phyloP scores from a whole-genome alignment of 352 stramenopile genomes.

The Globisporangium parvum region DNA sequence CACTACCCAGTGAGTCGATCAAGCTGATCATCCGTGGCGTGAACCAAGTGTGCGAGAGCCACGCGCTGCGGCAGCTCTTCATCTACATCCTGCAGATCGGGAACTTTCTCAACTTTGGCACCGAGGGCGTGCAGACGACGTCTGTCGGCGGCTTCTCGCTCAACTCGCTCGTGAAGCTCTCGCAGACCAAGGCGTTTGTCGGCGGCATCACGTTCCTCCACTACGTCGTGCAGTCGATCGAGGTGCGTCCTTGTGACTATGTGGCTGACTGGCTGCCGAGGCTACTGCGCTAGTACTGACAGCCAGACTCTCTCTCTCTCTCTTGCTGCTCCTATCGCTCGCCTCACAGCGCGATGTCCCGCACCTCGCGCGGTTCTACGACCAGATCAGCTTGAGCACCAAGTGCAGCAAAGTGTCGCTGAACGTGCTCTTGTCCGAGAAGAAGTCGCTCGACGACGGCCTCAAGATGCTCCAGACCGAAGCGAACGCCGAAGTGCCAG shows the following conservation, averaged over 20 bases:
- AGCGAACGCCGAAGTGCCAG: conserved; percentile 27
- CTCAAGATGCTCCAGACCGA: conserved; percentile 49
- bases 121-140: conserved; percentile 28
- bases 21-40: conserved; percentile 70
- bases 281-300: not conserved
- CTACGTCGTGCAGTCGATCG: conserved; percentile 83
- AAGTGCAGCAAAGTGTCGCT: conserved; percentile 77
- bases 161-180: conserved; percentile 77
- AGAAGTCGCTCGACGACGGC: conserved; percentile 60
- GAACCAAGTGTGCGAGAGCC: conserved; percentile 74
- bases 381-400: conserved; percentile 66
- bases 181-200: conserved; percentile 83
- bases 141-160: conserved; percentile 66
- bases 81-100: conserved; percentile 75
- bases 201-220: conserved; percentile 79
- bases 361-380: conserved; percentile 64
- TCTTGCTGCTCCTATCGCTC: not conserved
- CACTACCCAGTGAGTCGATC: no score
- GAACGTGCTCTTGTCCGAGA: conserved; percentile 53
- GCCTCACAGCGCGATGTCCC: conserved; percentile 45
- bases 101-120: conserved; percentile 53
- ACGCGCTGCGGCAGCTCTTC: conserved; percentile 71
- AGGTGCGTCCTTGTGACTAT: conserved; percentile 18
- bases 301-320: not conserved
- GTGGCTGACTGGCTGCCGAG: not conserved